These are phyloP conservation scores for Aspergillus intermedius DNA, from an alignment of 2,329 filamentous ascomycete species.

Conservation along the genomic window DNA sequence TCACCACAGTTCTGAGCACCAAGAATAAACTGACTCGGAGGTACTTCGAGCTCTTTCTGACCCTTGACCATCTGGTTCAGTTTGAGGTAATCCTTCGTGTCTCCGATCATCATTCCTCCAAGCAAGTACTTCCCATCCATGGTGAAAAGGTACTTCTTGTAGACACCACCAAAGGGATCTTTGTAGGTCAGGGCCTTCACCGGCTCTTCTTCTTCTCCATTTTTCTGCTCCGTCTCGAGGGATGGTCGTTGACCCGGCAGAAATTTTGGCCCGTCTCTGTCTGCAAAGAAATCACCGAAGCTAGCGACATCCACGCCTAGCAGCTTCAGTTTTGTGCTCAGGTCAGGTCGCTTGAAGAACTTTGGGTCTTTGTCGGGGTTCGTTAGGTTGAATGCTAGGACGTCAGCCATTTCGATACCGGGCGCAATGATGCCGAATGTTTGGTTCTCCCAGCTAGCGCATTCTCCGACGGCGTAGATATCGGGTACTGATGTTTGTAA, in stretches of 20 bases:
- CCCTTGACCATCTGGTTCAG: constrained; percentile 80
- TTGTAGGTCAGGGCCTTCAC: constrained; percentile 85
- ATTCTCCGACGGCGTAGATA: constrained; percentile 85
- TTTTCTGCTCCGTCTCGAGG: constrained; percentile 34
- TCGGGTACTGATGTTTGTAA: constrained; percentile 64
- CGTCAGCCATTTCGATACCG: constrained; percentile 86
- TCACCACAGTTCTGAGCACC: constrained; percentile 68
- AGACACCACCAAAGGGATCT: constrained; percentile 79
- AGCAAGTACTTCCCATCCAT: constrained; percentile 82
- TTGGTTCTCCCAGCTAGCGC: constrained; percentile 80
- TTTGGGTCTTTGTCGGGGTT: constrained; percentile 64
- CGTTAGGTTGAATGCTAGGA: constrained; percentile 85
- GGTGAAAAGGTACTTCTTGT: constrained; percentile 92
- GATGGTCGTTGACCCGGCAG: constrained; percentile 54
- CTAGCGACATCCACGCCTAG: constrained; percentile 86
- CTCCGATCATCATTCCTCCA: constrained; percentile 96
- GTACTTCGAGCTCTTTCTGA: constrained; percentile 69
- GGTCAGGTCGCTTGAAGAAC: constrained; percentile 71
- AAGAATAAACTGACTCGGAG: constrained; percentile 76
- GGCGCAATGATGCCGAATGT: constrained; percentile 85
- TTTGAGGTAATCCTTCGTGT: constrained; percentile 85
- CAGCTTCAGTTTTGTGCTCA: constrained; percentile 87
- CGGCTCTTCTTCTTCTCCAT: constrained; percentile 42
- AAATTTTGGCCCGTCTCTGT: constrained; percentile 71
- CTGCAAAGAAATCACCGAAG: constrained; percentile 90